phyloP scores from a whole-genome alignment of 345 rosid species.

The Eutrema heterophyllum region DNA sequence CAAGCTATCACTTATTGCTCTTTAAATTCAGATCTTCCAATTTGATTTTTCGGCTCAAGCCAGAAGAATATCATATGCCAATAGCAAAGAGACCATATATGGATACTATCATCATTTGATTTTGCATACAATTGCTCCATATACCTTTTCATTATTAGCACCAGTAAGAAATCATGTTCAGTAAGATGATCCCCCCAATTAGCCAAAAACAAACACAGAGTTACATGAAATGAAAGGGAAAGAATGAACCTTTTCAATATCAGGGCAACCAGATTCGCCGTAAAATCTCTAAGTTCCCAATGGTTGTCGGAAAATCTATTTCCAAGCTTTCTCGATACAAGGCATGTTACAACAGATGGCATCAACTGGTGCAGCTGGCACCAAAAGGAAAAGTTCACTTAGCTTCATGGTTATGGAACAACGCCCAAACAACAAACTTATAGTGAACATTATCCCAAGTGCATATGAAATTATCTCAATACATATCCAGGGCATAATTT shows the following conservation, averaged over 20 bases:
- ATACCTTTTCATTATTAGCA: not conserved
- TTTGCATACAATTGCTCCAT: not conserved
- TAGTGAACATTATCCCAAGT: not conserved
- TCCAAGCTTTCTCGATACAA: conserved; percentile 90
- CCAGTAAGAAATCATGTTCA: not conserved
- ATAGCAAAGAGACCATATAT: not conserved
- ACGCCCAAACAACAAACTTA: not conserved
- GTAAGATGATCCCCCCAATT: conserved; percentile 1
- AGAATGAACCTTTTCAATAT: conserved; percentile 84
- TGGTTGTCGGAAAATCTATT: conserved; percentile 87
- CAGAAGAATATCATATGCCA: not conserved
- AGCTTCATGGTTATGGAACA: conserved; percentile 3
- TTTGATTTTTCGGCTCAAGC: not conserved
- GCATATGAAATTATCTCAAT: not conserved
- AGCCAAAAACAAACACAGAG: conserved; percentile 2
- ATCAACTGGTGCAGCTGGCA: conserved; percentile 96
- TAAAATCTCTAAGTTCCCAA: conserved; percentile 95
- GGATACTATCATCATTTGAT: not conserved
- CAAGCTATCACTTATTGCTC: conserved; percentile 1
- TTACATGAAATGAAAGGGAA: conserved; percentile 4
- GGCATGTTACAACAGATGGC: conserved; percentile 99
- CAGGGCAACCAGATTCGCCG: conserved; percentile 71
- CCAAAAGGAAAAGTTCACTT: conserved; percentile 26
- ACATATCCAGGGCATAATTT: not conserved
- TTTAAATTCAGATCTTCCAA: not conserved